Base-by-base conservation (phyloP, 2,329 filamentous ascomycete genomes). In the Stromatinia cepivora region DNA sequence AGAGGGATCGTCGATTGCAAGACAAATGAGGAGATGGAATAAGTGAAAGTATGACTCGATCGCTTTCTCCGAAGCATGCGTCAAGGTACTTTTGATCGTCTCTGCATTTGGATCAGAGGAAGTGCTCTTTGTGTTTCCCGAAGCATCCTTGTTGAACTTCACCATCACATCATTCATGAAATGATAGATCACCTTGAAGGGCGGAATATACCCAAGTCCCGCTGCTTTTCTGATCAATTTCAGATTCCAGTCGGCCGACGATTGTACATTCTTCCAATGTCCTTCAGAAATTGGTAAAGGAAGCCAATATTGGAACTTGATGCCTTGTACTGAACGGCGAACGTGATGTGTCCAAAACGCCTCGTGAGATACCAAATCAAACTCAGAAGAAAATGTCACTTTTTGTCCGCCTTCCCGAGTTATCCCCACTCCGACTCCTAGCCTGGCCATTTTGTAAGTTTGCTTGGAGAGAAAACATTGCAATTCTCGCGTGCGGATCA, bases 101-200 rank as follows among this genome's bases (percentile, higher is more conserved):
- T 73, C 58, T 17, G 56, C 34, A 25, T 68, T 66, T 11, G 39
- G 13, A 25, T 66, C 50, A 39, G 36, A 52, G 0, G 69, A 68
- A 10, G 70, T 31, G 66, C 69, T 65, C n/a, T 50, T 53, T 17
- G 70, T 73, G 0, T 69, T 74, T 34, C 71, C 70, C 15, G 73
- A 69, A 2, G 75, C 70, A 46, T 78, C 77, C 17, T 78, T 70
- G 71, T 82, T 85, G 59, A 85, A 81, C 20, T 81, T 80, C 28
- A 84, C 82, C 0, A 86, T 81, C 22, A 86, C 78, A 69, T 82
- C 81, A 69, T 81, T 84, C 83, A 85, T 85, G 76, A 85, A 84
- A 28, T 78, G 75, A 70, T 82, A 82, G 20, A 85, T 73, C 4
- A 82, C 79, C 20, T 81, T 73, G 9, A 79, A 76, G 20, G 74